Base-by-base conservation (phyloP, 257 asterid genomes). In the Petrea volubilis region DNA sequence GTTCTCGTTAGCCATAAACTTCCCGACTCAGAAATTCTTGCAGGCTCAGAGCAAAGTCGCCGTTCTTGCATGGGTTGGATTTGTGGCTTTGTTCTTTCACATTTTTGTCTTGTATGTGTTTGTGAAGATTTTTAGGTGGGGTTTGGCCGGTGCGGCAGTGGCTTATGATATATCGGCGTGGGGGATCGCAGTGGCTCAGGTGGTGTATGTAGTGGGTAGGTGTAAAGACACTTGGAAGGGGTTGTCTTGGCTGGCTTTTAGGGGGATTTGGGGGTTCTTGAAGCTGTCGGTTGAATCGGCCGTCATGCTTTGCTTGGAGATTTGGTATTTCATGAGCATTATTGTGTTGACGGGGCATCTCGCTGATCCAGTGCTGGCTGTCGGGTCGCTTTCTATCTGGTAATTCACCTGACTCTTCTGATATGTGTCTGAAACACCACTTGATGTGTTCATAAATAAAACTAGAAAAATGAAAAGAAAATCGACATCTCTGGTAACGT, bases 271-370 rank as follows among this genome's bases (percentile, higher is more conserved):
- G 95, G 78, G 79, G 0, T 95, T 95, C 17, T 68, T 84, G 0
- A 87, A 59, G 86, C 94, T 95, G 31, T 95, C 99, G 0, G 8
- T 95, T 7, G 94, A 90, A 49, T 95, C 98, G 0, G 99, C 98
- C 5, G 65, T 92, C 53, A 90, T 95, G 99, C 91, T 92, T 80
- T 95, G 97, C 78, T 78, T 95, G 76, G 99, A 95, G 86, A 95
- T 95, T 74, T 92, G 99, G 99, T 95, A 95, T 72, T 95, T 95
- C 47, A 95, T 95, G 99, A 95, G 96, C 78, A 91, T 95, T 6
- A 88, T 92, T 67, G 96, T 95, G 65, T 90, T 95, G 25, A 95
- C 97, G 0, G 99, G 97, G 7, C 97, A 91, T 71, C 97, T 95
- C 17, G 91, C 81, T 52, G 93, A 95, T 67, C 98, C 99, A 0